phyloP scores from a whole-genome alignment of 2,329 filamentous ascomycete genomes.

The Penicillium fuscoglaucum region DNA sequence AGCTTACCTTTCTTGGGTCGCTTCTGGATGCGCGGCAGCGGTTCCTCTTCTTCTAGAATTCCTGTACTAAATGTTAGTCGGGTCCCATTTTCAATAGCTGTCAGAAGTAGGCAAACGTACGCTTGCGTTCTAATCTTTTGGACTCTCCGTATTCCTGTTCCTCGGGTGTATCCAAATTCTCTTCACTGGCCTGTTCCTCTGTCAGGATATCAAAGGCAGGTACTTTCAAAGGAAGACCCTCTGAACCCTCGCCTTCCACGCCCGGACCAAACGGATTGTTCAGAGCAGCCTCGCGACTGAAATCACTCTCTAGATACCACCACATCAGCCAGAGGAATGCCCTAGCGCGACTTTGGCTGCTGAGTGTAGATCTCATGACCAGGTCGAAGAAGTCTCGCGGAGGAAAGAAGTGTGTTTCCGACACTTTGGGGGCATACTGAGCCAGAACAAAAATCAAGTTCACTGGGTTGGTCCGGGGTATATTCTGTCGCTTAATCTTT shows the following conservation, averaged over 20 bases:
- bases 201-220: conserved; percentile 50
- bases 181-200: conserved; percentile 51
- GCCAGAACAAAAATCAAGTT: conserved; percentile 96
- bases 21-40: conserved; percentile 46
- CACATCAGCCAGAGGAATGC: conserved; percentile 98
- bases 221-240: conserved; percentile 49
- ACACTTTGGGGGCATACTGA: conserved; percentile 84
- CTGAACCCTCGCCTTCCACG: conserved; percentile 44
- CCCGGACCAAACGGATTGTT: conserved; percentile 82
- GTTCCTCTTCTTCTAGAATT: conserved; percentile 52
- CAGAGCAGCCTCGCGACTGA: conserved; percentile 80
- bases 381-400: conserved; percentile 92
- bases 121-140: conserved; percentile 51
- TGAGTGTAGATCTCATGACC: conserved; percentile 84
- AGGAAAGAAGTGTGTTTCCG: conserved; percentile 84
- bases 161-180: conserved; percentile 52
- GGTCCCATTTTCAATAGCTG: neutral
- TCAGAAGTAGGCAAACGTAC: conserved; percentile 29
- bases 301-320: conserved; percentile 98
- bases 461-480: conserved; percentile 91
- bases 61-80: conserved; percentile 29
- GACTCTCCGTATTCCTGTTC: conserved; percentile 51
- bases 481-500: conserved; percentile 67
- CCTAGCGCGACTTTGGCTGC: conserved; percentile 76
- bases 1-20: conserved; percentile 46